Evolutionary conservation across 2,329 filamentous ascomycete genomes (phyloP).

Genomic region (Neurospora sp.): DNA sequence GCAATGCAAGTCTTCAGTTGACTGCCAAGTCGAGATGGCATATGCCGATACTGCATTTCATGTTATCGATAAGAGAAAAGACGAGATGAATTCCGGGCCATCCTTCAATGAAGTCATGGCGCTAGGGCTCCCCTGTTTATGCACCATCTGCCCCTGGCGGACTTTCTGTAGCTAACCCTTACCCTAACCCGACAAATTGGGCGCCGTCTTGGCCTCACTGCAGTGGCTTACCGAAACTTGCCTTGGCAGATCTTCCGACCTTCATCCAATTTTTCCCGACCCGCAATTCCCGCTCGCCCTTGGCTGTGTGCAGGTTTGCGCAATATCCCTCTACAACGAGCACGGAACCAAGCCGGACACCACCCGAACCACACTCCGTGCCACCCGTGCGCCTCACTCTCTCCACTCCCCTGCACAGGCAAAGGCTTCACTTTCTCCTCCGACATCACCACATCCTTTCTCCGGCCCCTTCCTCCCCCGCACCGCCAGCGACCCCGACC

Average conservation of each 20-base stretch:
- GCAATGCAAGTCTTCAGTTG: background rate
- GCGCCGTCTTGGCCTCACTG: background rate
- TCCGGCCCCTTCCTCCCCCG: background rate
- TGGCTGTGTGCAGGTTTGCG: constrained; percentile 11
- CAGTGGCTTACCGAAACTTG: background rate
- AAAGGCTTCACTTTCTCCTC: background rate
- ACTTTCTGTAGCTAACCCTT: background rate
- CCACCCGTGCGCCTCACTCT: constrained; percentile 2
- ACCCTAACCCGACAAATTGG: background rate
- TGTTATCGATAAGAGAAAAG: background rate
- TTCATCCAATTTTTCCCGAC: constrained; percentile 20
- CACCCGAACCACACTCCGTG: constrained; percentile 6
- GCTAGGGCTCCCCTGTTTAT: background rate
- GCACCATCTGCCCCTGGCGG: background rate
- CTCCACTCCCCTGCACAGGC: background rate
- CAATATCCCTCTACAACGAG: constrained; percentile 14
- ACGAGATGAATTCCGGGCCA: background rate
- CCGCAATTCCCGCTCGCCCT: constrained; percentile 7
- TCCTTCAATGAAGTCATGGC: background rate
- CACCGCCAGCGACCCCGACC: constrained; percentile 1
- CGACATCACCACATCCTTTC: background rate
- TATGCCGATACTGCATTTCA: background rate
- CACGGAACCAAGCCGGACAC: constrained; percentile 5
- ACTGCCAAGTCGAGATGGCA: background rate
- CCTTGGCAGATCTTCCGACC: constrained; percentile 25